phyloP scores from a whole-genome alignment of 2,329 filamentous ascomycete genomes.

The Xylariales sp. region DNA sequence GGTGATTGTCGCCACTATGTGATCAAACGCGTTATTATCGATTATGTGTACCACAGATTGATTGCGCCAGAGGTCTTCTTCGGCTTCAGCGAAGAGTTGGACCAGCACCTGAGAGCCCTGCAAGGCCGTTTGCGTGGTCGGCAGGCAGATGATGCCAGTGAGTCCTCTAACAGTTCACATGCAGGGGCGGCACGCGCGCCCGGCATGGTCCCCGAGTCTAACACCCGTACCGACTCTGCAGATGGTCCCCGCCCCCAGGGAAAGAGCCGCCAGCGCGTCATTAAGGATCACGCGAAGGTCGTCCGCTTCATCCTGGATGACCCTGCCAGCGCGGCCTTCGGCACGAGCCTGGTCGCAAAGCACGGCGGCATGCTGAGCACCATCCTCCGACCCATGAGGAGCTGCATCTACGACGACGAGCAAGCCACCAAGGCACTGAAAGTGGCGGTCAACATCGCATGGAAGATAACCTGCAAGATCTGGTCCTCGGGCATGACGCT shows the following conservation, averaged over 20 bases:
- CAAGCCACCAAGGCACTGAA: slow-evolving; percentile 13
- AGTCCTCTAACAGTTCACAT: slow-evolving; percentile 10
- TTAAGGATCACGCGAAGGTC: slow-evolving; percentile 25
- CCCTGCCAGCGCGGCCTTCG: slow-evolving; percentile 11
- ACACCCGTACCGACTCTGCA: background rate
- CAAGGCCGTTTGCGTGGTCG: too few relatives aligned
- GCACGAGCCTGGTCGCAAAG: slow-evolving; percentile 12
- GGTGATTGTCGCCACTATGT: slow-evolving; percentile 18
- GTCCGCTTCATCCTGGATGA: slow-evolving; percentile 16
- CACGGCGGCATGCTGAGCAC: slow-evolving; percentile 16
- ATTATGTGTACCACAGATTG: slow-evolving; percentile 24
- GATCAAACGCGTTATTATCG: slow-evolving; percentile 20
- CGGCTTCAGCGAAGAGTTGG: slow-evolving; percentile 19
- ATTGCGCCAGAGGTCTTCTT: slow-evolving; percentile 22
- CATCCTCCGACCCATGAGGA: slow-evolving; percentile 21
- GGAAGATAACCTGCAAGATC: slow-evolving; percentile 21
- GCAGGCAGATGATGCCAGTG: slow-evolving; percentile 6
- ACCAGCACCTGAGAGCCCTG: slow-evolving; percentile 20
- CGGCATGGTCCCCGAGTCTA: background rate
- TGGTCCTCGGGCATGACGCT: slow-evolving; percentile 25
- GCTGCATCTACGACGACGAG: slow-evolving; percentile 11
- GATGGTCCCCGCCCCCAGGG: slow-evolving; percentile 7
- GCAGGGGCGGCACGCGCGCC: too few relatives aligned
- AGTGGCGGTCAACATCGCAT: slow-evolving; percentile 18
- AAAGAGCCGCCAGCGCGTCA: slow-evolving; percentile 14